These are phyloP conservation scores for Rauvolfia tetraphylla DNA, from an alignment of 257 asterid genomes.

Conservation along the genomic window DNA sequence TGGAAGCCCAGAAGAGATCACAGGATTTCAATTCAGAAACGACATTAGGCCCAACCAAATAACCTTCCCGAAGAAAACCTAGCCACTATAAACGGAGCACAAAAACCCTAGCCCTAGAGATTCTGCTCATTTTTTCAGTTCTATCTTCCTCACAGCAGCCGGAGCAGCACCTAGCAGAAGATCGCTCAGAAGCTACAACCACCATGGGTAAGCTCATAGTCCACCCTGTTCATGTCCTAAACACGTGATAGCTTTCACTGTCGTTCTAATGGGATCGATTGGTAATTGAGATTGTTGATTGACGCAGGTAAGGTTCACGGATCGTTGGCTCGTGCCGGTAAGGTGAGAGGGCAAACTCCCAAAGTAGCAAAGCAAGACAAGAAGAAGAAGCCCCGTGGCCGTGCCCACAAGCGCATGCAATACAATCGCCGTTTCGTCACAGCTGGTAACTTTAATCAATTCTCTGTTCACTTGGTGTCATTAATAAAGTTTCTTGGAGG, in stretches of 20 bases:
- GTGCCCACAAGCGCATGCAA: constrained; percentile 88
- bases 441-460: constrained; percentile 47
- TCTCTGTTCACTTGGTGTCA: not conserved
- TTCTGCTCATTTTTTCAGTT: not conserved
- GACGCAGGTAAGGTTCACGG: constrained; percentile 90
- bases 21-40: not conserved
- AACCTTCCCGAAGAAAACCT: not conserved
- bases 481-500: not conserved
- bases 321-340: constrained; percentile 93
- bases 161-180: not conserved
- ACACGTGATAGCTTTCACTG: too few relatives aligned
- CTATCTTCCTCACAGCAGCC: not conserved
- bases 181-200: not conserved
- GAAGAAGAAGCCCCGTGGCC: constrained; percentile 94
- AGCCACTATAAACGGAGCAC: not conserved
- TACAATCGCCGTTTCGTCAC: constrained; percentile 92
- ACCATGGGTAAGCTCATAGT: constrained; percentile 8
- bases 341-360: constrained; percentile 90
- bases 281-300: not conserved
- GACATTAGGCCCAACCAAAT: not conserved
- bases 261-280: not conserved
- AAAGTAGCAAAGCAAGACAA: constrained; percentile 85
- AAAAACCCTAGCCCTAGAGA: not conserved
- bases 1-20: not conserved
- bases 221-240: too few relatives aligned